Conservation (phyloP, 2,329 filamentous ascomycete genomes). For the Stagonosporopsis cucurbitacearum region DNA sequence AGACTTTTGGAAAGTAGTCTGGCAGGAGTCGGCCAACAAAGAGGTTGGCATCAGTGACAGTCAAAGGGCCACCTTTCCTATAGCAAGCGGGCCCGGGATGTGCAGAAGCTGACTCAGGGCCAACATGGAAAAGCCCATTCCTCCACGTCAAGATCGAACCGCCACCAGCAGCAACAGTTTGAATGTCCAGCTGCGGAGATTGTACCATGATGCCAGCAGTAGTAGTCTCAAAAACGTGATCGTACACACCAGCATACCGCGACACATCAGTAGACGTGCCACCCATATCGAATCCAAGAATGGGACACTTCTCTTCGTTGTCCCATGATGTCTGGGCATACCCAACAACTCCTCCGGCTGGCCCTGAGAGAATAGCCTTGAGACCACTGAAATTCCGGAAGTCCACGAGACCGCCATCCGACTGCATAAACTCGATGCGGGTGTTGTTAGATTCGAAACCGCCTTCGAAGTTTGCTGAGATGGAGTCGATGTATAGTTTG, state of each 20-base stretch:
- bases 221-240: slow-evolving; percentile 42
- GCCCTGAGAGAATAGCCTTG: slow-evolving; percentile 41
- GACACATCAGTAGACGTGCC: slow-evolving; percentile 44
- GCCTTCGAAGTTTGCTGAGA: slow-evolving; percentile 30
- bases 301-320: slow-evolving; percentile 25
- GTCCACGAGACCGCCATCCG: slow-evolving; percentile 40
- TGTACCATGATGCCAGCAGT: slow-evolving; percentile 42
- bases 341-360: slow-evolving; percentile 48
- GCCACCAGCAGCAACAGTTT: slow-evolving; percentile 77
- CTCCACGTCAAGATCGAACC: slow-evolving; percentile 81
- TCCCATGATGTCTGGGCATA: slow-evolving; percentile 43
- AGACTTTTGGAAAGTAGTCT: slow-evolving; percentile 90
- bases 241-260: slow-evolving; percentile 40
- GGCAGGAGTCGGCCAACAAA: slow-evolving; percentile 81
- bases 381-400: slow-evolving; percentile 39
- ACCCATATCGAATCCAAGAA: slow-evolving; percentile 43
- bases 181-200: slow-evolving; percentile 41
- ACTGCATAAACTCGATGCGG: slow-evolving; percentile 46
- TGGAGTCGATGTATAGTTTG: slow-evolving; percentile 23
- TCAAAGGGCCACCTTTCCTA: slow-evolving; percentile 81
- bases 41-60: slow-evolving; percentile 86
- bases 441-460: slow-evolving; percentile 32
- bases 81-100: slow-evolving; percentile 89
- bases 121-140: slow-evolving; percentile 85
- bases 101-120: slow-evolving; percentile 82